phyloP scores from a whole-genome alignment of 257 asterid species.

The Solanum sejunctum region DNA sequence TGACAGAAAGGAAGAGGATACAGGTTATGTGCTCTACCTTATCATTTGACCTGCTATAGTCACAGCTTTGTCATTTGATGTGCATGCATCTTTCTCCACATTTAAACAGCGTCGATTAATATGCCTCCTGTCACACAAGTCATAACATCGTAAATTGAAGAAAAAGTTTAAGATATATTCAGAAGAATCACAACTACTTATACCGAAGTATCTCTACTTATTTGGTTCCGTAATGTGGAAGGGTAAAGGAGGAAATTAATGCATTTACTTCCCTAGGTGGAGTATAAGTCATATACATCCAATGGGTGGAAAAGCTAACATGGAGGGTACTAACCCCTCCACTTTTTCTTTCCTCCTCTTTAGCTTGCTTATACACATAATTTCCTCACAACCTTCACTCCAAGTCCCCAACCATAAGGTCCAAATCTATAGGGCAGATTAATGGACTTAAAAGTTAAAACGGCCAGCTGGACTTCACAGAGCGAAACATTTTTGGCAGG shows the following conservation, averaged over 20 bases:
- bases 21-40: slow-evolving; percentile 31
- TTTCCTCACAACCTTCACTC: background rate
- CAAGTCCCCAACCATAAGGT: background rate
- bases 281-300: background rate
- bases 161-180: background rate
- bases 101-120: slow-evolving; percentile 23
- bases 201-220: background rate
- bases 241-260: background rate
- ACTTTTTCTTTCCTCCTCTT: background rate
- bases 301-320: background rate
- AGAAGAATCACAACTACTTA: background rate
- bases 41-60: slow-evolving; percentile 38
- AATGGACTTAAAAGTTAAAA: background rate
- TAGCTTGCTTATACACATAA: background rate
- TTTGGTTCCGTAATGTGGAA: background rate
- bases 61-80: slow-evolving; percentile 43
- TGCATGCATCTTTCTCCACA: slow-evolving; percentile 27
- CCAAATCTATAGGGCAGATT: background rate
- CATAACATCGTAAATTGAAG: background rate
- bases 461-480: background rate
- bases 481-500: background rate
- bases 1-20: background rate
- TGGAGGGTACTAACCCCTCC: background rate
- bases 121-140: slow-evolving; percentile 38
- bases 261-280: background rate